Percentiles rank a stretch among this genome's conserved stretches.
These are phyloP conservation scores for Malus hybrid DNA, from an alignment of 331 rosid genomes.

Conservation along the genomic window DNA sequence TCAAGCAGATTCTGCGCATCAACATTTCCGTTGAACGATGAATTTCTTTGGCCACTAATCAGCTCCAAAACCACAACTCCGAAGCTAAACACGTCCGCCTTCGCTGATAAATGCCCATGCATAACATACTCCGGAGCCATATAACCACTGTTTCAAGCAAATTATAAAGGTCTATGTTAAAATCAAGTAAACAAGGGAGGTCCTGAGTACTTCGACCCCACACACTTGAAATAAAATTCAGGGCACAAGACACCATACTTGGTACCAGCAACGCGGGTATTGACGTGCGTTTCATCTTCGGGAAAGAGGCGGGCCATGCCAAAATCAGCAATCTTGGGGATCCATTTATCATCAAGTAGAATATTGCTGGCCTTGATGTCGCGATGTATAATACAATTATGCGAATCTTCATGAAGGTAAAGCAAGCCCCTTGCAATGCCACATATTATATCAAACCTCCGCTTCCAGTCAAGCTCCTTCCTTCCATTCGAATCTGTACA, in stretches of 20 bases:
- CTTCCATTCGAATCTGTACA: constrained; percentile 41
- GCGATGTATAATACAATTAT: constrained; percentile 68
- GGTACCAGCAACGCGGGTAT: constrained; percentile 90
- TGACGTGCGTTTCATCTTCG: constrained; percentile 71
- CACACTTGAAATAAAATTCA: background rate
- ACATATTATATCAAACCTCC: constrained; percentile 52
- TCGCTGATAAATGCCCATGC: constrained; percentile 64
- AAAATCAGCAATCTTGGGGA: constrained; percentile 87
- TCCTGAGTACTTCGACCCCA: background rate
- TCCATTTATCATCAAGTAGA: constrained; percentile 77
- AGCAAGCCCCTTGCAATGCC: constrained; percentile 78
- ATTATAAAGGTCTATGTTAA: background rate
- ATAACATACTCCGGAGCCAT: constrained; percentile 78
- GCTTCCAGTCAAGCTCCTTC: constrained; percentile 67
- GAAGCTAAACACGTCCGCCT: constrained; percentile 76
- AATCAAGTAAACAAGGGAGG: background rate
- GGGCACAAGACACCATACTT: constrained; percentile 38
- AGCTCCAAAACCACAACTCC: constrained; percentile 80
- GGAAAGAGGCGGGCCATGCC: constrained; percentile 97
- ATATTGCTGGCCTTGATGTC: constrained; percentile 85
- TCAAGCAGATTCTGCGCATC: constrained; percentile 63
- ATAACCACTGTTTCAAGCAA: constrained; percentile 48
- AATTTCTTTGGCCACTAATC: constrained; percentile 57
- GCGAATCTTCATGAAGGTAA: constrained; percentile 90
- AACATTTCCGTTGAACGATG: constrained; percentile 29